Percentiles rank a stretch among this genome's conserved stretches.
These are phyloP conservation scores for Aspergillus hortae DNA, from an alignment of 2,329 filamentous ascomycete species.

Conservation along the genomic window DNA sequence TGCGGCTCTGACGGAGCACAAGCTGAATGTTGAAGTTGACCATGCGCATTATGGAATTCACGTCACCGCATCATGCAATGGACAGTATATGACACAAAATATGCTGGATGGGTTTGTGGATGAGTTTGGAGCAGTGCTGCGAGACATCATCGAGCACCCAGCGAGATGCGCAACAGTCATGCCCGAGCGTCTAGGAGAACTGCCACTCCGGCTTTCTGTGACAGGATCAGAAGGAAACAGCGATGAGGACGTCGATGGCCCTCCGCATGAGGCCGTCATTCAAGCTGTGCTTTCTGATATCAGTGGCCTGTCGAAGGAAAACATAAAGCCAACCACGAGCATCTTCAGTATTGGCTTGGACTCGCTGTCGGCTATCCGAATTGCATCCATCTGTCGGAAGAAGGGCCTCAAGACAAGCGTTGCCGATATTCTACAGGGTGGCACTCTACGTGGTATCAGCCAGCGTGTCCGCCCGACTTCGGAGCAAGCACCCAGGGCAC, in stretches of 20 bases:
- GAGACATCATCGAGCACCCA: conserved; percentile 27
- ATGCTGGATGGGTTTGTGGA: conserved; percentile 16
- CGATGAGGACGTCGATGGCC: conserved; percentile 2
- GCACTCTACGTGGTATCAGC: conserved; percentile 27
- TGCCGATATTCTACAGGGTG: conserved; percentile 31
- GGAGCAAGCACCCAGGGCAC: not conserved
- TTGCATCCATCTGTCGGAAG: conserved; percentile 24
- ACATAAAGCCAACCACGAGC: conserved; percentile 23
- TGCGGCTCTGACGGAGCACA: conserved; percentile 25
- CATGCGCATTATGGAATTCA: conserved; percentile 20
- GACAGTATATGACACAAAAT: conserved; percentile 18
- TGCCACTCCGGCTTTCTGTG: conserved; percentile 16
- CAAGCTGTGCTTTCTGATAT: conserved; percentile 21
- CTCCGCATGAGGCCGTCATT: conserved; percentile 16
- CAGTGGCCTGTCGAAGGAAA: conserved; percentile 16
- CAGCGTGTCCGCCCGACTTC: conserved; percentile 14
- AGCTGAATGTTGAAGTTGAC: conserved; percentile 29
- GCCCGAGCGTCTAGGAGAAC: conserved; percentile 18
- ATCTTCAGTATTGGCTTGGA: conserved; percentile 31
- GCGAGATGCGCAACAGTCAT: conserved; percentile 19
- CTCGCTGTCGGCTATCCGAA: conserved; percentile 29
- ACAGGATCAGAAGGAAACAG: not conserved
- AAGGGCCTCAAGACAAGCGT: conserved; percentile 25
- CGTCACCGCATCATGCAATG: conserved; percentile 19
- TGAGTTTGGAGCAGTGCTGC: conserved; percentile 18